A percentile compares a stretch with the other conserved stretches of the same genome.
phyloP scores from a whole-genome alignment of 2,329 filamentous ascomycete species.

The Verticillium tricorpus region DNA sequence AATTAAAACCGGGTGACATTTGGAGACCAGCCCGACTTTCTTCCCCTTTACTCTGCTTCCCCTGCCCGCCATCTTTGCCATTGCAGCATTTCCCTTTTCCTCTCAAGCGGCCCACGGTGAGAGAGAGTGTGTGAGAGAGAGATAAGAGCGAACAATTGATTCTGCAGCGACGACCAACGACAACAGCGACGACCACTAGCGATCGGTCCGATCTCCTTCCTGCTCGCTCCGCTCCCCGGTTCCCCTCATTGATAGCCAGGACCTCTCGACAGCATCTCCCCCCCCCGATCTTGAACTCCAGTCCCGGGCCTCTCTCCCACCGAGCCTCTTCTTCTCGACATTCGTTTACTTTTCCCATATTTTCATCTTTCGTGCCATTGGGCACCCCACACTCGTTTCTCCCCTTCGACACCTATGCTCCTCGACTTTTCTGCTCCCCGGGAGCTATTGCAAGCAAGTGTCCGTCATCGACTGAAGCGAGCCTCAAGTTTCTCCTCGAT shows the following conservation, averaged over 20 bases:
- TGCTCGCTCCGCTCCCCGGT: background rate
- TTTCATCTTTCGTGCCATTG: slow-evolving; percentile 4
- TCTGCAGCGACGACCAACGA: background rate
- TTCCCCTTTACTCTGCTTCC: slow-evolving; percentile 4
- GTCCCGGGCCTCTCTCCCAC: background rate
- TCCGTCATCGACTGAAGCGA: slow-evolving; percentile 1
- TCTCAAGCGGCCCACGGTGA: background rate
- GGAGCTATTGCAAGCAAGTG: slow-evolving; percentile 10
- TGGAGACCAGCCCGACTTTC: slow-evolving; percentile 8
- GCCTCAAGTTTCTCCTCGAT: background rate
- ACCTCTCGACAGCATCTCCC: background rate
- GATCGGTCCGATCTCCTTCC: background rate
- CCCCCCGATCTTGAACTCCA: background rate
- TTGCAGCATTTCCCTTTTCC: background rate
- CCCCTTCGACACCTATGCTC: slow-evolving; percentile 5
- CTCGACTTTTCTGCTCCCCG: slow-evolving; percentile 11
- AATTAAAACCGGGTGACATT: slow-evolving; percentile 13
- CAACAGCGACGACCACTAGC: background rate
- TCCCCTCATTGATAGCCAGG: background rate
- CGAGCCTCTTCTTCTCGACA: slow-evolving; percentile 6
- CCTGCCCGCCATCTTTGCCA: slow-evolving; percentile 1
- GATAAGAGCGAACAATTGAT: slow-evolving; percentile 3
- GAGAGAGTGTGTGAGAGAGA: slow-evolving; percentile 10
- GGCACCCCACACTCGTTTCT: background rate
- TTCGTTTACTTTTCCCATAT: slow-evolving; percentile 4